phyloP scores from a whole-genome alignment of 192 early-diverging fungal genomes.

The Linnemannia elongata region DNA sequence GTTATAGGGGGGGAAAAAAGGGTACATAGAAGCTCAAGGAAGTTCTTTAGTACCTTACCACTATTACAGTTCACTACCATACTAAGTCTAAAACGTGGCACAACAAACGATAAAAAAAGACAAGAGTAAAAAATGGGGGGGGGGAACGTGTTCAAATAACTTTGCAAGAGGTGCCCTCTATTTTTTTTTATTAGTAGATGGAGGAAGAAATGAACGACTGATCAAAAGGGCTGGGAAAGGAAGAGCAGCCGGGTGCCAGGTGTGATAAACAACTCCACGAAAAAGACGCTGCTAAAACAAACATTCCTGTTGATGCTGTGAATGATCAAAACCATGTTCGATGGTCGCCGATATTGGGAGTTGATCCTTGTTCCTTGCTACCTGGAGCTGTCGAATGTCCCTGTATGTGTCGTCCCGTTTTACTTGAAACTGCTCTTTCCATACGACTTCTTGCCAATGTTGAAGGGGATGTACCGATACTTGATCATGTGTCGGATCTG shows the following conservation, averaged over 20 bases:
- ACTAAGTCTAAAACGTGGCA: too few relatives aligned
- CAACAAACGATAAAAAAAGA: neutral
- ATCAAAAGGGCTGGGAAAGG: neutral
- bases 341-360: too few relatives aligned
- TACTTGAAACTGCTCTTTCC: slow-evolving; percentile 32
- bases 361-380: too few relatives aligned
- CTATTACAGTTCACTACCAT: neutral
- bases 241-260: neutral
- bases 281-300: too few relatives aligned
- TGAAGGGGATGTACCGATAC: slow-evolving; percentile 91
- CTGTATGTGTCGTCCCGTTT: neutral
- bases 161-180: neutral
- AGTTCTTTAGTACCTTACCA: neutral
- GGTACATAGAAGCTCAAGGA: neutral
- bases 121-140: too few relatives aligned
- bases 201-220: neutral
- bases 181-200: neutral
- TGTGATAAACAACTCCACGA: too few relatives aligned
- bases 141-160: too few relatives aligned
- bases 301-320: too few relatives aligned
- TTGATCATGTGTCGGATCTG: slow-evolving; percentile 99
- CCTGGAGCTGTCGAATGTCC: neutral
- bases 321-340: too few relatives aligned
- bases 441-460: slow-evolving; percentile 84
- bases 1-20: neutral